Conservation (phyloP, 495 filamentous ascomycete species). For the Xeromyces bisporus region DNA sequence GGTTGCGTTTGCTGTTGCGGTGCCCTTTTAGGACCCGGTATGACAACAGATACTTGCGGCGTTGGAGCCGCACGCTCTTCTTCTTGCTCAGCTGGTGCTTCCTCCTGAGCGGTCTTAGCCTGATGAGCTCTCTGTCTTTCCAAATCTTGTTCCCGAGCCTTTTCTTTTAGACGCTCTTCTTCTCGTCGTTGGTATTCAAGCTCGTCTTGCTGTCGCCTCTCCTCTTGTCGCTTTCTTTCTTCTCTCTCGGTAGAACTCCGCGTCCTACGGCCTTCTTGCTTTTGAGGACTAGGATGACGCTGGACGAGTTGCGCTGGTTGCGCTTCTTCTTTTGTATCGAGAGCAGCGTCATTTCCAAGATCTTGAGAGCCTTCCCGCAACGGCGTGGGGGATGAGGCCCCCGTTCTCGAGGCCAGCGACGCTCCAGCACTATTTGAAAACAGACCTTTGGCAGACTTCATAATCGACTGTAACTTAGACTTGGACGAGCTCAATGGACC, state of each 20-base stretch:
- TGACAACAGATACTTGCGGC: slow-evolving; percentile 14
- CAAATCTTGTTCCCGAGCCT: slow-evolving; percentile 39
- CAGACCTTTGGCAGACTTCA: slow-evolving; percentile 69
- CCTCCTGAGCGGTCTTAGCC: slow-evolving; percentile 19
- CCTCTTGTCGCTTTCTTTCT: slow-evolving; percentile 46
- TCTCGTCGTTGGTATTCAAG: slow-evolving; percentile 27
- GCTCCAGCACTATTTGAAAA: slow-evolving; percentile 65
- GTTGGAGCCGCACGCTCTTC: slow-evolving; percentile 15
- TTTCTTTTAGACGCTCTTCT: slow-evolving; percentile 34
- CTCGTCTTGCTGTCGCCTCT: slow-evolving; percentile 48
- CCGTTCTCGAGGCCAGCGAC: slow-evolving; percentile 58
- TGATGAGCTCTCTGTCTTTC: slow-evolving; percentile 36
- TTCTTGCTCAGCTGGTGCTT: slow-evolving; percentile 16
- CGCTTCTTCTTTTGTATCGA: too few species aligned
- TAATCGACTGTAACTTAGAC: slow-evolving; percentile 68
- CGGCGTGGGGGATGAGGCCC: slow-evolving; percentile 28
- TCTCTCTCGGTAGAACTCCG: slow-evolving; percentile 59
- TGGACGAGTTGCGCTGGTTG: slow-evolving; percentile 9
- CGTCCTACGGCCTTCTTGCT: slow-evolving; percentile 40
- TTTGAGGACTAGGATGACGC: slow-evolving; percentile 14
- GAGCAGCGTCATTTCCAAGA: too few species aligned
- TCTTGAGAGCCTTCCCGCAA: slow-evolving; percentile 6
- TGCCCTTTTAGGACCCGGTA: slow-evolving; percentile 19
- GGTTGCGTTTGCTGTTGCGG: slow-evolving; percentile 35
- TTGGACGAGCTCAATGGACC: slow-evolving; percentile 79